phyloP scores from a whole-genome alignment of 2,329 filamentous ascomycete genomes.

The Exophiala calicioides region DNA sequence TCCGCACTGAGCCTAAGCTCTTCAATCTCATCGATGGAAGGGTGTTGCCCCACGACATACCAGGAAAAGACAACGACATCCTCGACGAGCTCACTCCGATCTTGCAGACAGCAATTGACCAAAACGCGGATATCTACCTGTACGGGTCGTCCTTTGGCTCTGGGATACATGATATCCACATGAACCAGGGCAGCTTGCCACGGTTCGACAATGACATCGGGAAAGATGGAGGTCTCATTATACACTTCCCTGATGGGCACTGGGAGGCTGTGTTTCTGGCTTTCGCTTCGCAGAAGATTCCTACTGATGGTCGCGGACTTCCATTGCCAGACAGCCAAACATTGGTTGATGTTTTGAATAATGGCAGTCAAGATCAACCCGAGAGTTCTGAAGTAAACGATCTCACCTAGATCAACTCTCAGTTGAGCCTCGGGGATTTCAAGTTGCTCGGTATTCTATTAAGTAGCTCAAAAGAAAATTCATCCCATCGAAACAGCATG shows the following conservation, averaged over 20 bases:
- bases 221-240: slow-evolving; percentile 41
- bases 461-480: too few relatives aligned
- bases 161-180: slow-evolving; percentile 43
- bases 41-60: slow-evolving; percentile 28
- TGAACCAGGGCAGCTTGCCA: slow-evolving; percentile 44
- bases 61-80: slow-evolving; percentile 39
- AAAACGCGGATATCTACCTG: slow-evolving; percentile 41
- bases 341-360: too few relatives aligned
- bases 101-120: slow-evolving; percentile 37
- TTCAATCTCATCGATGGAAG: slow-evolving; percentile 36
- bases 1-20: slow-evolving; percentile 25
- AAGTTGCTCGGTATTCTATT: too few relatives aligned
- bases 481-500: too few relatives aligned
- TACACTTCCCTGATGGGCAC: slow-evolving; percentile 40
- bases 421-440: too few relatives aligned
- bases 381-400: too few relatives aligned
- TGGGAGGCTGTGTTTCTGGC: slow-evolving; percentile 45
- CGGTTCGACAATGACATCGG: slow-evolving; percentile 40
- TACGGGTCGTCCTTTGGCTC: slow-evolving; percentile 40
- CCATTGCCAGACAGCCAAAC: slow-evolving; percentile 8
- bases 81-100: slow-evolving; percentile 40
- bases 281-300: slow-evolving; percentile 41
- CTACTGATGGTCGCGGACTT: slow-evolving; percentile 36
- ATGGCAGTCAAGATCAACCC: too few relatives aligned
- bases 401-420: too few relatives aligned